phyloP scores from a whole-genome alignment of 805 yeast species.

The Lipomyces starkeyi region DNA sequence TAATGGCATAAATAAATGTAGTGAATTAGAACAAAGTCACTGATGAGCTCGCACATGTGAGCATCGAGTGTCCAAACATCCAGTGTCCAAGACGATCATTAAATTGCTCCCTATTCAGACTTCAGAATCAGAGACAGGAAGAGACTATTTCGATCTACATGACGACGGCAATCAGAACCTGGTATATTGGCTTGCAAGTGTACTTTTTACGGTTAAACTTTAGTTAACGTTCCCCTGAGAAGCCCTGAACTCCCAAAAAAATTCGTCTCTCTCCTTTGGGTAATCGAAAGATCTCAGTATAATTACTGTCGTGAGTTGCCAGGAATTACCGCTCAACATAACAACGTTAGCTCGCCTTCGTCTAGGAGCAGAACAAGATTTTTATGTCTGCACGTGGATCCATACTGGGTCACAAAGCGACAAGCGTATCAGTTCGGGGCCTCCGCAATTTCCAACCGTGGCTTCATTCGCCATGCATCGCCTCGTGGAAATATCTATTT shows the following conservation, averaged over 20 bases:
- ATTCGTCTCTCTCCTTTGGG: no score
- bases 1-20: not conserved
- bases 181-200: no score
- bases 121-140: no score
- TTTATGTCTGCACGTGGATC: not conserved
- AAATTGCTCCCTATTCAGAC: not conserved
- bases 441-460: not conserved
- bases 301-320: no score
- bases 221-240: not conserved
- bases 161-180: not conserved
- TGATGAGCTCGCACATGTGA: not conserved
- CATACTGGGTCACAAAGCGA: not conserved
- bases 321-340: no score
- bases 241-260: not conserved
- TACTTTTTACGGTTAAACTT: not conserved
- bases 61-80: not conserved
- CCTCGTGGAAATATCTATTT: not conserved
- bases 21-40: no score
- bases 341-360: no score
- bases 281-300: not conserved
- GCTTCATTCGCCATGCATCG: not conserved
- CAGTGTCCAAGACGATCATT: not conserved
- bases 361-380: not conserved
- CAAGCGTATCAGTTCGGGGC: not conserved
- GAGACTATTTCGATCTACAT: no score